Evolutionary conservation across 345 rosid genomes (phyloP).

Genomic region (Kernera saxatilis): DNA sequence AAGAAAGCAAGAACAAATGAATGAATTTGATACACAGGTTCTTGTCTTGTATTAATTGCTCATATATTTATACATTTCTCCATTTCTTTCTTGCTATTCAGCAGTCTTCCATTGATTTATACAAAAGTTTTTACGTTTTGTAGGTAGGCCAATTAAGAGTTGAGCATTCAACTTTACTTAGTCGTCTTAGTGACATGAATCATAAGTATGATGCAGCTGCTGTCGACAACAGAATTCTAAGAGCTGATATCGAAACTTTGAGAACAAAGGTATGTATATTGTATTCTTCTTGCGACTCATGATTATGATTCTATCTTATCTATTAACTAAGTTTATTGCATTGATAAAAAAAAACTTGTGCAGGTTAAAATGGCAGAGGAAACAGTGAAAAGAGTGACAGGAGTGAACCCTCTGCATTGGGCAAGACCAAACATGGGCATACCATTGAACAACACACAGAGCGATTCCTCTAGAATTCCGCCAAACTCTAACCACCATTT

Average conservation of each 20-base stretch:
- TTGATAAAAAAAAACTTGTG: conserved; percentile 8
- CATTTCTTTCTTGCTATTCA: neutral
- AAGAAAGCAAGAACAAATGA: conserved; percentile 86
- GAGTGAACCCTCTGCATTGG: conserved; percentile 62
- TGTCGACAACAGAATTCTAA: conserved; percentile 84
- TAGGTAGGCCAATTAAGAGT: conserved; percentile 80
- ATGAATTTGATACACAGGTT: conserved; percentile 89
- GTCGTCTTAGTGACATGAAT: conserved; percentile 65
- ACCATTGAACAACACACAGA: conserved; percentile 30
- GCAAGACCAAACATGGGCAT: conserved; percentile 43
- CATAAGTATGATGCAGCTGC: conserved; percentile 71
- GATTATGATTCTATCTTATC: neutral
- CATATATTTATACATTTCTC: neutral
- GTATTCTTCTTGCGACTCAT: neutral
- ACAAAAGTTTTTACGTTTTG: neutral
- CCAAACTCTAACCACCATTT: conserved; percentile 3
- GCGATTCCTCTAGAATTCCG: conserved; percentile 12
- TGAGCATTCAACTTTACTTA: conserved; percentile 62
- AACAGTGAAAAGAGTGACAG: conserved; percentile 81
- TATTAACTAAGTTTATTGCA: neutral
- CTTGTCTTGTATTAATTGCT: conserved; percentile 3
- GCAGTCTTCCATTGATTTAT: conserved; percentile 3
- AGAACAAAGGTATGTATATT: conserved; percentile 65
- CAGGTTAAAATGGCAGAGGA: conserved; percentile 99
- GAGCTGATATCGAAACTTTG: conserved; percentile 88